Base-by-base conservation (phyloP, 306 rosid species). In the Amphicarpaea edgeworthii region DNA sequence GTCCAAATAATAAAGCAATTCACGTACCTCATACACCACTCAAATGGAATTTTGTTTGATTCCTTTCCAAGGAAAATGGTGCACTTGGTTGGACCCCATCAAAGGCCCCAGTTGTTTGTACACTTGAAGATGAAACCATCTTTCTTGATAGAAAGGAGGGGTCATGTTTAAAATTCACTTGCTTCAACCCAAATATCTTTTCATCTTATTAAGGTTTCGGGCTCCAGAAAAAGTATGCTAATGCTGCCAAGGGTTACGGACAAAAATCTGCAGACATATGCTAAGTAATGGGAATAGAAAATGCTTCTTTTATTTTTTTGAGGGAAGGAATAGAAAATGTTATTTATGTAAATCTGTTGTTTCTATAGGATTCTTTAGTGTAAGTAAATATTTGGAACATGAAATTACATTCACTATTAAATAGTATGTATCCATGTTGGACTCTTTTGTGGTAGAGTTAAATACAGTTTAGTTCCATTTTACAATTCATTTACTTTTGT, bases 161-260 rank as follows among this genome's bases (percentile, higher is more conserved):
- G 58, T 28, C 57, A 38, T 47, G 40, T 47, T 46, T 49, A 30
- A 61, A n/a, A 58, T 17, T 47, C 11, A 60, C 70, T 50, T 59
- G 16, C 68, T 69, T 67, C 62, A 80, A 34, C 23, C 60, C 80
- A 17, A 50, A 60, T 30, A 26, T n/a, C 41, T 68, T 81, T 81
- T 60, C 72, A 58, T 47, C 63, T 81, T 42, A 60, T 75, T 58
- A 40, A 57, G 72, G 72, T 81, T 68, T 50, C 12, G 21, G 43
- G 51, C 24, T 42, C 37, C 49, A 58, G 6, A 40, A 77, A 77
- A 12, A 77, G 15, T 20, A 68, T 67, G 41, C 7, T 43, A 26
- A n/a, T 66, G 68, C 53, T 14, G 45, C 75, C 75, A 55, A 28
- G 8, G 50, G n/a, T 28, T 42, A 57, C 34, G 5, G 11, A 55